Evolutionary conservation across 805 yeast genomes (phyloP).

Genomic region (Candida ponderosae): DNA sequence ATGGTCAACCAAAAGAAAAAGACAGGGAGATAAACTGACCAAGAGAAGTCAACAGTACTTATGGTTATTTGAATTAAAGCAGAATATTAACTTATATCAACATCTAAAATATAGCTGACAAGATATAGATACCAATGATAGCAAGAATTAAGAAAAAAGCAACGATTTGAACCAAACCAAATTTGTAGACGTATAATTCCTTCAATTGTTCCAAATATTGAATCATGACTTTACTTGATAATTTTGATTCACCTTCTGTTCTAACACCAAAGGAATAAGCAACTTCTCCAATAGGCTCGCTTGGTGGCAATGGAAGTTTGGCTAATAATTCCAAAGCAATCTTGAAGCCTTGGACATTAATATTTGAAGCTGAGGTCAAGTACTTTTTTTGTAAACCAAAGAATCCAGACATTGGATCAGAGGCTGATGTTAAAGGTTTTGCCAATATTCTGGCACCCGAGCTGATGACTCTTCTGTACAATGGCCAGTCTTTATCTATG

Average conservation of each 20-base stretch:
- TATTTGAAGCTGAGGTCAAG: constrained; percentile 24
- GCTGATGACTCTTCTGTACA: constrained; percentile 40
- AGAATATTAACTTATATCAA: background rate
- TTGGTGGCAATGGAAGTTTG: constrained; percentile 34
- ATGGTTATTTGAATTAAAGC: too few species aligned
- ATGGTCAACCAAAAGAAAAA: too few species aligned
- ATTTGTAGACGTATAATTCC: constrained; percentile 38
- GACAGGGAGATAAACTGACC: too few species aligned
- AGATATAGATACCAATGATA: constrained; percentile 21
- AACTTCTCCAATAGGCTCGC: constrained; percentile 33
- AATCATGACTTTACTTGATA: constrained; percentile 40
- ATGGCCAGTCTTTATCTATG: constrained; percentile 46
- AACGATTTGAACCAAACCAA: constrained; percentile 30
- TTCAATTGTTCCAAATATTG: constrained; percentile 38
- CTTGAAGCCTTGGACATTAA: constrained; percentile 39
- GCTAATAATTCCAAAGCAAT: constrained; percentile 41
- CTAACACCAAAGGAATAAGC: constrained; percentile 46
- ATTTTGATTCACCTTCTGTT: constrained; percentile 45
- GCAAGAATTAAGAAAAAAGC: constrained; percentile 23
- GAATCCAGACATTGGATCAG: constrained; percentile 48
- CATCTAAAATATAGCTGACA: constrained; percentile 15
- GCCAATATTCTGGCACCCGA: constrained; percentile 42
- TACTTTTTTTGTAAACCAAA: constrained; percentile 42
- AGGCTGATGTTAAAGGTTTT: constrained; percentile 40
- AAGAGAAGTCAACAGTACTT: too few species aligned